These are phyloP conservation scores for Porphyra umbilicalis DNA, from an alignment of 31 red algal genomes.

Conservation along the genomic window DNA sequence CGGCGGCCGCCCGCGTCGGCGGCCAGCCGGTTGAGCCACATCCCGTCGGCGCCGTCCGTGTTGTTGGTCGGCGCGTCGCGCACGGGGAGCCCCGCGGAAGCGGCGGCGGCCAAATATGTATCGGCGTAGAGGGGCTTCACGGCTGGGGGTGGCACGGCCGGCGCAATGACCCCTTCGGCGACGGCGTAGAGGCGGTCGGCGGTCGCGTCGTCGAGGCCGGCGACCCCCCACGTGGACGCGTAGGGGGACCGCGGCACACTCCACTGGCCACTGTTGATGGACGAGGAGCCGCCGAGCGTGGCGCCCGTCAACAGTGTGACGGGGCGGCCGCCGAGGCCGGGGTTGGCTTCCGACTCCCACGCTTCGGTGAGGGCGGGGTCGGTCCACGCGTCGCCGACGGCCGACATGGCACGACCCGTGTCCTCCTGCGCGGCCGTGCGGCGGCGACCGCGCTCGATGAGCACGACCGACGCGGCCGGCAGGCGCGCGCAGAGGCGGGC, in stretches of 20 bases:
- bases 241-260: background rate
- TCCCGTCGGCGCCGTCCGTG: background rate
- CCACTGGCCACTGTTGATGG: constrained; percentile 38
- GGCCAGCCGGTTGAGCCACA: constrained; percentile 3
- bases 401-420: background rate
- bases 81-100: too few species aligned
- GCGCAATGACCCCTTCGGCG: background rate
- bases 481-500: constrained; percentile 29
- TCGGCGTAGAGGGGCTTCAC: background rate
- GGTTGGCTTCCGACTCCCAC: background rate
- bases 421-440: background rate
- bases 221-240: background rate
- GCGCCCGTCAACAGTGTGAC: constrained; percentile 14
- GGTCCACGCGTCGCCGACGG: background rate
- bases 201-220: background rate
- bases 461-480: constrained; percentile 17
- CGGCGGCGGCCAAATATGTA: background rate
- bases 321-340: constrained; percentile 1
- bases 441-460: constrained; percentile 29
- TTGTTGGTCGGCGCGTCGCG: background rate
- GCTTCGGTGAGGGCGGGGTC: background rate
- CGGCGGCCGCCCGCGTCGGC: constrained; percentile 5
- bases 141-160: too few species aligned
- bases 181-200: background rate
- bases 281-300: constrained; percentile 20